Conservation (phyloP, 1,139 yeast genomes). For the Maudiozyma humilis region DNA sequence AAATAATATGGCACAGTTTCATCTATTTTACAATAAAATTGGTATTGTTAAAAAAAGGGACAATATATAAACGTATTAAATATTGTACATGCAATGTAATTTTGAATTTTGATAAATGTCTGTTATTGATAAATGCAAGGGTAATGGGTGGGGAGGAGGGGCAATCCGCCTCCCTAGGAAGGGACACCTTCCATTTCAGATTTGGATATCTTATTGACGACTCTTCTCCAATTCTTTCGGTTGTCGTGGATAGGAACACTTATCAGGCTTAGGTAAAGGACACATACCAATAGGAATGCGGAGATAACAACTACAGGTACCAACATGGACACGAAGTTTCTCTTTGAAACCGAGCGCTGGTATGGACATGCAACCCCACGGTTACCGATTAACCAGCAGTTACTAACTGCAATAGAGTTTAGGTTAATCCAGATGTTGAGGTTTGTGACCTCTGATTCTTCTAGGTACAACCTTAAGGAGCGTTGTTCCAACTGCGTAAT, state of each 20-base stretch:
- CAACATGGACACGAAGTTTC: conserved; percentile 54
- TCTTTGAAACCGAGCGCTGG: conserved; percentile 43
- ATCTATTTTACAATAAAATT: background rate
- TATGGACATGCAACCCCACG: conserved; percentile 76
- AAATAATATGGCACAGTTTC: no score
- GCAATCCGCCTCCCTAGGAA: conserved; percentile 29
- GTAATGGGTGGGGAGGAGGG: background rate
- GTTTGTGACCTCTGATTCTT: conserved; percentile 8
- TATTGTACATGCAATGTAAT: background rate
- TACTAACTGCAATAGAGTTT: conserved; percentile 63
- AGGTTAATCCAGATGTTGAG: conserved; percentile 65
- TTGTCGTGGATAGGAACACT: conserved; percentile 47
- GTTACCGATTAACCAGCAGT: conserved; percentile 87
- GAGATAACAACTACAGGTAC: conserved; percentile 61
- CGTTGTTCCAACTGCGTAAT: conserved; percentile 41
- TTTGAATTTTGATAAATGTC: background rate
- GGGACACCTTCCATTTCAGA: conserved; percentile 57
- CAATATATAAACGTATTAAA: background rate
- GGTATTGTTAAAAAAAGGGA: background rate
- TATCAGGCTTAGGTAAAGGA: conserved; percentile 34
- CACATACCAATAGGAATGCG: conserved; percentile 38
- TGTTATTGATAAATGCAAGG: background rate
- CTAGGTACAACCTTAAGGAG: conserved; percentile 27
- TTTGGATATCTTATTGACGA: conserved; percentile 38
- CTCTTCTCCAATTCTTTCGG: conserved; percentile 47